These are phyloP conservation scores for Aurantiochytrium sp. DNA, from an alignment of 108 stramenopile genomes.

Conservation along the genomic window DNA sequence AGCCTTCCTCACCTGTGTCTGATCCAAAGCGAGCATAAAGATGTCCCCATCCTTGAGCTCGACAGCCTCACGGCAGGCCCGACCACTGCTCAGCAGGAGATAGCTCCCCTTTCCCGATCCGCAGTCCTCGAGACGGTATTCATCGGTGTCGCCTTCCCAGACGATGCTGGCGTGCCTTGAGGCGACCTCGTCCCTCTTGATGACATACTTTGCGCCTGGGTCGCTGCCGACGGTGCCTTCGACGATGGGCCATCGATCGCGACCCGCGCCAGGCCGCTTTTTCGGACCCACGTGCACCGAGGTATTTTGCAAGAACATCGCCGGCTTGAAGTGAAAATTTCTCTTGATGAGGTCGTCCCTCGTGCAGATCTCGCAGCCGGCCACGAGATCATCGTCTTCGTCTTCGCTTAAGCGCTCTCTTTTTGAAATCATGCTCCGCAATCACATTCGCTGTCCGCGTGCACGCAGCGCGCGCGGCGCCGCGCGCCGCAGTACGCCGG, in stretches of 20 bases:
- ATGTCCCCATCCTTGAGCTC: background rate
- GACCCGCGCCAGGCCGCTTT: background rate
- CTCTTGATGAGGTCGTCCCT: background rate
- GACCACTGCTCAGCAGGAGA: background rate
- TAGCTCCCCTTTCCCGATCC: background rate
- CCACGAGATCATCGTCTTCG: too few relatives aligned
- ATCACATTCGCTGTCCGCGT: too few relatives aligned
- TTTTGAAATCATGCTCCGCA: too few relatives aligned
- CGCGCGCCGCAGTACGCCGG: too few relatives aligned
- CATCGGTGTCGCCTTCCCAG: background rate
- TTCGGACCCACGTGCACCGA: too few relatives aligned
- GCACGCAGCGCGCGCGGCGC: too few relatives aligned
- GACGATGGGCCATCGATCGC: background rate
- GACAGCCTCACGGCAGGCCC: background rate
- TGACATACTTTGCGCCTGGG: background rate
- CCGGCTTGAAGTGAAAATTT: background rate
- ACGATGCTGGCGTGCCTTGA: background rate
- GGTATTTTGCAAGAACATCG: background rate
- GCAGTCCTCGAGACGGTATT: background rate
- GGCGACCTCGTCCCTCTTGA: background rate
- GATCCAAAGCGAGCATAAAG: background rate
- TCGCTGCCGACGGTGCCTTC: background rate
- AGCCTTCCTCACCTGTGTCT: background rate
- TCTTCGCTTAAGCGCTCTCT: too few relatives aligned
- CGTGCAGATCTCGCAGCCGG: conserved; percentile 12